Evolutionary conservation across 108 stramenopile species (phyloP).

Genomic region (Skeletonema grethae): DNA sequence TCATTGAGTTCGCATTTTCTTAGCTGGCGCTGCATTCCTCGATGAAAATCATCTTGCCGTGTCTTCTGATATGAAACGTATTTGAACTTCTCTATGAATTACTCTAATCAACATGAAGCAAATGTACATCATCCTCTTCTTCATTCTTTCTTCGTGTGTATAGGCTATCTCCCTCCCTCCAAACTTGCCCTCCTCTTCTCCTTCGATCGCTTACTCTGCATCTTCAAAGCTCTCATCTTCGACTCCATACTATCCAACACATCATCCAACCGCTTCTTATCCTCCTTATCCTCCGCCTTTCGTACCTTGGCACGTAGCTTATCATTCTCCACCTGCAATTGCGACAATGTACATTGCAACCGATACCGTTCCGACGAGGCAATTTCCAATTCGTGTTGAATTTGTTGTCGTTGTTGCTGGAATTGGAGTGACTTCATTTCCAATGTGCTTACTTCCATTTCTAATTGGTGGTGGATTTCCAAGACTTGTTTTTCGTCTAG

Average conservation of each 20-base stretch:
- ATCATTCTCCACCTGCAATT: conserved; percentile 23
- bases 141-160: no score
- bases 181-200: conserved; percentile 1
- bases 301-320: conserved; percentile 14
- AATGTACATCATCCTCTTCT: no score
- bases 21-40: no score
- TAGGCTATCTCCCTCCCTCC: no score
- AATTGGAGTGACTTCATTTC: not conserved
- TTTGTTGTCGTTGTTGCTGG: conserved; percentile 8
- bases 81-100: not conserved
- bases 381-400: conserved; percentile 14
- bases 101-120: no score
- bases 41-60: no score
- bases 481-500: conserved; percentile 29
- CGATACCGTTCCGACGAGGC: conserved; percentile 16
- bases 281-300: conserved; percentile 31
- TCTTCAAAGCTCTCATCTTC: conserved; percentile 36
- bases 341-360: conserved; percentile 9
- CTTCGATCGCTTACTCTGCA: conserved; percentile 10
- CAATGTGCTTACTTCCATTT: conserved; percentile 13
- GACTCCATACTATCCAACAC: conserved; percentile 43
- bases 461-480: conserved; percentile 14
- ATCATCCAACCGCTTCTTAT: conserved; percentile 28
- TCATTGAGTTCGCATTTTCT: no score
- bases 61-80: no score